Percentiles rank a stretch among this genome's conserved stretches.
phyloP scores from a whole-genome alignment of 2,329 filamentous ascomycete species.

The Sporothrix humicola region DNA sequence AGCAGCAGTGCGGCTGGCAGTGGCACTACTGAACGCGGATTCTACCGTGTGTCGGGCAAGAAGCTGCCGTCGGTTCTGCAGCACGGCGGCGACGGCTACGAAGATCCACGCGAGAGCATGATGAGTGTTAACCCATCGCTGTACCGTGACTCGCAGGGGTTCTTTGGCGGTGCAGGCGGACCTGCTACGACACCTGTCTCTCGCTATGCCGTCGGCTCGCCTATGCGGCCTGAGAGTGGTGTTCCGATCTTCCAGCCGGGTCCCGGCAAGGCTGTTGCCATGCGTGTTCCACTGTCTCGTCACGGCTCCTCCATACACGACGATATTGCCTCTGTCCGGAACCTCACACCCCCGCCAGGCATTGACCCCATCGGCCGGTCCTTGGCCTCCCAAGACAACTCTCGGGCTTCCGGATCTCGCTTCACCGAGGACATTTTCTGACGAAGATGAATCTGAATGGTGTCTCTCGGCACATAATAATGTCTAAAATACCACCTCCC shows the following conservation, averaged over 20 bases:
- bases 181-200: conserved; percentile 38
- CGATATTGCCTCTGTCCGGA: conserved; percentile 20
- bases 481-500: conserved; percentile 17
- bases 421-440: conserved; percentile 38
- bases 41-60: conserved; percentile 68
- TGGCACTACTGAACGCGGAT: conserved; percentile 56
- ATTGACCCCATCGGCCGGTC: conserved; percentile 38
- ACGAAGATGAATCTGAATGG: not conserved
- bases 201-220: conserved; percentile 59
- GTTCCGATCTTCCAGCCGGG: conserved; percentile 67
- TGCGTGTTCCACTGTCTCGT: conserved; percentile 61
- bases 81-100: conserved; percentile 66
- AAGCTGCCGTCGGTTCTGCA: conserved; percentile 68
- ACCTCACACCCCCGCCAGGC: conserved; percentile 30
- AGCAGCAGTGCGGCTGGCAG: conserved; percentile 9
- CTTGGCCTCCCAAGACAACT: conserved; percentile 37
- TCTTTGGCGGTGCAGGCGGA: conserved; percentile 42
- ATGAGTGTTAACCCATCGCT: conserved; percentile 31
- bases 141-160: conserved; percentile 43
- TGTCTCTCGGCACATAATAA: conserved; percentile 21
- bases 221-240: conserved; percentile 66
- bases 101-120: conserved; percentile 41
- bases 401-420: conserved; percentile 38
- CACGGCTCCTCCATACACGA: conserved; percentile 55
- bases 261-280: conserved; percentile 56